These are phyloP conservation scores for Aquilaria malaccensis DNA, from an alignment of 345 rosid species.

Conservation along the genomic window DNA sequence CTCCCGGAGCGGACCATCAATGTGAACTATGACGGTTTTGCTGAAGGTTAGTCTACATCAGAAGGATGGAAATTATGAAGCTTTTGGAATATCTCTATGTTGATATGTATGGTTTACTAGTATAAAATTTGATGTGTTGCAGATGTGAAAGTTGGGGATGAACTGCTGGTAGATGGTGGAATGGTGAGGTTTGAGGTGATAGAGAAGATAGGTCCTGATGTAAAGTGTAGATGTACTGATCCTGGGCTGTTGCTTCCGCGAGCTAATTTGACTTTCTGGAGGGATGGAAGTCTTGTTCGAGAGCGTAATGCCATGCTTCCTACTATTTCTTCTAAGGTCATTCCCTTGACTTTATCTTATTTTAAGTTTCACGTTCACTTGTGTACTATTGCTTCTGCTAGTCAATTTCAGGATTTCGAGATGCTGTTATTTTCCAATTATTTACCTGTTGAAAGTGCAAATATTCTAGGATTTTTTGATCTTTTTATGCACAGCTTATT, in stretches of 20 bases:
- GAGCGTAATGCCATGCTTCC: conserved; percentile 99
- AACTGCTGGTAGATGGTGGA: conserved; percentile 95
- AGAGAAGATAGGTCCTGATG: conserved; percentile 97
- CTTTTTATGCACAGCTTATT: no score
- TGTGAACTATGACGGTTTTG: conserved; percentile 95
- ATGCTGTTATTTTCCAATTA: no score
- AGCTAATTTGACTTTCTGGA: conserved; percentile 98
- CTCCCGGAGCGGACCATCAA: conserved; percentile 76
- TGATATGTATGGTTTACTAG: not conserved
- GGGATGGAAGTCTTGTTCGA: conserved; percentile 94
- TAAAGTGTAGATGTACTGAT: conserved; percentile 86
- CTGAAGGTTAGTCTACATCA: conserved; percentile 54
- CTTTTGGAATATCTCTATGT: not conserved
- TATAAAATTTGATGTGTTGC: conserved; percentile 7
- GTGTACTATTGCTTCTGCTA: no score
- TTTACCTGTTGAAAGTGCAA: no score
- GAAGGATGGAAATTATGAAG: not conserved
- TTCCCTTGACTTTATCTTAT: not conserved
- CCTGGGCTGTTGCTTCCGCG: conserved; percentile 95
- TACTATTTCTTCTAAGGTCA: conserved; percentile 91
- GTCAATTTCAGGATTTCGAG: no score
- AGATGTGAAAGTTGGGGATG: conserved; percentile 96
- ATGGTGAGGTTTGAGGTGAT: conserved; percentile 99
- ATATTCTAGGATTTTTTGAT: no score
- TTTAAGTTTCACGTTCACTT: not conserved